These are phyloP conservation scores for Rhododendron henanense DNA, from an alignment of 148 eudicot genomes.

Conservation along the genomic window DNA sequence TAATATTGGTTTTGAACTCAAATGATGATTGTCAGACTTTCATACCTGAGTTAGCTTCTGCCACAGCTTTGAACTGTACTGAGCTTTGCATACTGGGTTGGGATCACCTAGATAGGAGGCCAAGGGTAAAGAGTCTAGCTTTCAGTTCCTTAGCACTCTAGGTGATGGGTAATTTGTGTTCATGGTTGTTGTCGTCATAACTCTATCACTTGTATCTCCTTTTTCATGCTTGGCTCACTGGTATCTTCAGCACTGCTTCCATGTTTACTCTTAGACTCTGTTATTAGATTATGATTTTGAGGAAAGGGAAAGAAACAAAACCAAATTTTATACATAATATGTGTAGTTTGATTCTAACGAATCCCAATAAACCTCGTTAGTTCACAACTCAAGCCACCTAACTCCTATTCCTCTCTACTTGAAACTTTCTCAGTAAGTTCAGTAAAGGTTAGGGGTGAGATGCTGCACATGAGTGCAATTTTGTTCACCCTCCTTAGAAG, in stretches of 20 bases:
- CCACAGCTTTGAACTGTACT: background rate
- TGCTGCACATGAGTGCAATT: background rate
- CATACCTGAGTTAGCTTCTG: background rate
- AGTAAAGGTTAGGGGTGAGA: background rate
- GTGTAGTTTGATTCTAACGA: background rate
- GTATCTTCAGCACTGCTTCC: background rate
- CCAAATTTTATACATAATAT: background rate
- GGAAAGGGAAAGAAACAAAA: background rate
- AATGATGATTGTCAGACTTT: background rate
- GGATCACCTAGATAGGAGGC: background rate
- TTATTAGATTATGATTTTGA: background rate
- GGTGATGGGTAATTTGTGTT: background rate
- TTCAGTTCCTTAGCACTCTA: background rate
- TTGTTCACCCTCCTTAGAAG: too few species aligned
- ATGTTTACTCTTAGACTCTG: background rate
- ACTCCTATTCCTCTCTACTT: too few species aligned
- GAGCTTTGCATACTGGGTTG: constrained; percentile 2
- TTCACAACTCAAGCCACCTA: background rate
- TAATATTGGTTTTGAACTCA: background rate
- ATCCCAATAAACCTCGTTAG: background rate
- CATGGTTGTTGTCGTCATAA: background rate
- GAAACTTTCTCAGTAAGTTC: background rate
- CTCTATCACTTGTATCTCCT: background rate
- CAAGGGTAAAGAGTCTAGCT: background rate
- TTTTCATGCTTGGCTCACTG: background rate